phyloP scores from a whole-genome alignment of 345 rosid genomes.

The Lepidium sativum region DNA sequence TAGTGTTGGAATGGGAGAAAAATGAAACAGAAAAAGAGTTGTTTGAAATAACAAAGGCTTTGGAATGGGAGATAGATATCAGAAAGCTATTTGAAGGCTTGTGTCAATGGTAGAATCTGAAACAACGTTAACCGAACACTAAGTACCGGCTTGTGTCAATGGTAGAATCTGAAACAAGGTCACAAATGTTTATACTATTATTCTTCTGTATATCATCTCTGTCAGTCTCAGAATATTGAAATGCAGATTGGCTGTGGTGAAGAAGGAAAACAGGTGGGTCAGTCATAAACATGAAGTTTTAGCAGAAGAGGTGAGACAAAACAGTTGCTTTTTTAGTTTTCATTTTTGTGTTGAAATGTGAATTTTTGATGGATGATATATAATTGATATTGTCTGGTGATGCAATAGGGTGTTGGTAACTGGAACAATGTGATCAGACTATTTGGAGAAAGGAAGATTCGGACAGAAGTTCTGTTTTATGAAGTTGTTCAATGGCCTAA shows the following conservation, averaged over 20 bases:
- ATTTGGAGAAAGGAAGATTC: background rate
- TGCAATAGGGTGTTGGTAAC: background rate
- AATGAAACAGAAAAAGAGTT: background rate
- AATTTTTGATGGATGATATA: background rate
- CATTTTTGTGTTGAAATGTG: background rate
- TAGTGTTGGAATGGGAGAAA: background rate
- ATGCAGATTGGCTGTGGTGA: background rate
- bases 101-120: too few species aligned
- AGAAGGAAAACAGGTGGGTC: background rate
- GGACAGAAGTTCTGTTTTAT: background rate
- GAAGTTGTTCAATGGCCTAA: background rate
- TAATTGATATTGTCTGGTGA: background rate
- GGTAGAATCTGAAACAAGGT: background rate
- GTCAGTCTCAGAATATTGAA: background rate
- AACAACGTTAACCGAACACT: background rate
- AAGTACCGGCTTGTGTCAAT: background rate
- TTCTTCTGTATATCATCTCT: background rate
- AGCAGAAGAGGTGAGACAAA: background rate
- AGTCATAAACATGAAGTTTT: background rate
- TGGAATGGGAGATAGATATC: background rate
- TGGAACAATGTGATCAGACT: background rate
- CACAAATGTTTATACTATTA: background rate
- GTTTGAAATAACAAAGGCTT: background rate
- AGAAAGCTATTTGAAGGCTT: background rate
- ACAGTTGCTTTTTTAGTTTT: background rate